Percentiles rank a stretch among this genome's conserved stretches.
phyloP scores from a whole-genome alignment of 495 filamentous ascomycete species.

The Podospora bellae-mahoneyi region DNA sequence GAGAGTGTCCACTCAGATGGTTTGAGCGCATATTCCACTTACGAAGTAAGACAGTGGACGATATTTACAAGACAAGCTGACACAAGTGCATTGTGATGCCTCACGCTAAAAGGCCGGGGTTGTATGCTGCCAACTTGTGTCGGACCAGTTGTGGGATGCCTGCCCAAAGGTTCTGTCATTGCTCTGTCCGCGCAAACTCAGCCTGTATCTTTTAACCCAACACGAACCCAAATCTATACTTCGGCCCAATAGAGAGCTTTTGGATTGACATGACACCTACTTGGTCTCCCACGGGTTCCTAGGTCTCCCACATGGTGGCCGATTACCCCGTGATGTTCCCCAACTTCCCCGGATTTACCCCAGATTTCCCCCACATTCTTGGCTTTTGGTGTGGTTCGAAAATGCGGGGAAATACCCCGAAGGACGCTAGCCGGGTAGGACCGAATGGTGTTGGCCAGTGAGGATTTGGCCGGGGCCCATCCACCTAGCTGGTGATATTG shows the following conservation, averaged over 20 bases:
- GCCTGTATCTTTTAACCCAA: background rate
- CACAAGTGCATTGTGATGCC: background rate
- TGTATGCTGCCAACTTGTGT: background rate
- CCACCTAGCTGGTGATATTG: background rate
- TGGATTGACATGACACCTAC: background rate
- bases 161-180: background rate
- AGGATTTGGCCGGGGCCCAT: background rate
- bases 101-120: background rate
- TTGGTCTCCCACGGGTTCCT: background rate
- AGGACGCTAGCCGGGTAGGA: background rate
- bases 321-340: background rate
- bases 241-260: background rate
- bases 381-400: background rate
- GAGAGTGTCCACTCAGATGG: too few relatives aligned
- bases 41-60: background rate
- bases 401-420: constrained; percentile 3
- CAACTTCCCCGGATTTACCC: constrained; percentile 1
- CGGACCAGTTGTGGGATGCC: background rate
- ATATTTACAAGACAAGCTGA: background rate
- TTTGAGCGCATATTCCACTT: too few relatives aligned
- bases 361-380: constrained; percentile 1
- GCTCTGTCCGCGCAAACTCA: background rate
- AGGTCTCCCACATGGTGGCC: background rate
- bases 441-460: background rate
- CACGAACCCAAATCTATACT: background rate